A percentile compares a stretch with the other conserved stretches of the same genome.
Conservation (phyloP, 768 basidiomycete species). For the Zangia roseola region DNA sequence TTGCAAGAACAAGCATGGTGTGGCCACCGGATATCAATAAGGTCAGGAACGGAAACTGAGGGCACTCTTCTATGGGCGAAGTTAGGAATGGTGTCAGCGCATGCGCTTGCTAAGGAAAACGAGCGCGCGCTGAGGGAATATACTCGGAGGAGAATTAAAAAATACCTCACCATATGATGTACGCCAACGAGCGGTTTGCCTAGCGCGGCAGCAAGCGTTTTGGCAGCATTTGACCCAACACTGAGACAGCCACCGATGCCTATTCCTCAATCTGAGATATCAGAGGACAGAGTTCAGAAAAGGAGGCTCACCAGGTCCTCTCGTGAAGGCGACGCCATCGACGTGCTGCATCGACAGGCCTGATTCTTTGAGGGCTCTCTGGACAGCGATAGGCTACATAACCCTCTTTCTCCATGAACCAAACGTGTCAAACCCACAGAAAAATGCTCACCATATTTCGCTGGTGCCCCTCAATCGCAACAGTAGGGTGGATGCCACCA, state of each 20-base stretch:
- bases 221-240: conserved; percentile 81
- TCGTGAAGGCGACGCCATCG: conserved; percentile 88
- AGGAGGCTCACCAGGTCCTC: conserved; percentile 65
- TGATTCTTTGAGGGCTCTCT: conserved; percentile 65
- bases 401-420: background rate
- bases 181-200: conserved; percentile 85
- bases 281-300: background rate
- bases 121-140: background rate
- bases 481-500: conserved; percentile 78
- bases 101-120: conserved; percentile 76
- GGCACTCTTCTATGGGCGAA: conserved; percentile 35
- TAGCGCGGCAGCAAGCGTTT: conserved; percentile 74
- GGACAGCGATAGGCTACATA: conserved; percentile 71
- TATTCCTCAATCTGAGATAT: conserved; percentile 20
- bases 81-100: conserved; percentile 81
- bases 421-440: background rate
- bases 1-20: conserved; percentile 80
- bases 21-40: conserved; percentile 94
- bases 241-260: conserved; percentile 81
- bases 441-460: conserved; percentile 59
- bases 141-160: too few species aligned
- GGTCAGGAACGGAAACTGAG: conserved; percentile 84
- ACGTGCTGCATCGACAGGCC: conserved; percentile 57
- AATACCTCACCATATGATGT: conserved; percentile 82
- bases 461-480: conserved; percentile 77